Evolutionary conservation across 208 protist species (phyloP).

Genomic region (Polymyxa betae): DNA sequence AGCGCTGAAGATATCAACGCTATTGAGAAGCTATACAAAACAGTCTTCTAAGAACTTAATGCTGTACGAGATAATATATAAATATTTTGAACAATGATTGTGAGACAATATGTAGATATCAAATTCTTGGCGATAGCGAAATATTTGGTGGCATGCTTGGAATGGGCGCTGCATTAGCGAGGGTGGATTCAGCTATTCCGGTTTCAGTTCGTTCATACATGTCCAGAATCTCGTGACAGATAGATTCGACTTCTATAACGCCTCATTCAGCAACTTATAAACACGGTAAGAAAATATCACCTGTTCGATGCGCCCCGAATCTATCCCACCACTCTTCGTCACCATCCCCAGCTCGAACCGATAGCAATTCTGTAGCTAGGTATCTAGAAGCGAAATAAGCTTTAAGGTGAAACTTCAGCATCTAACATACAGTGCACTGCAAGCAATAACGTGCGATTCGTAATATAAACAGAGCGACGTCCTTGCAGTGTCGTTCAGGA

Average conservation of each 20-base stretch:
- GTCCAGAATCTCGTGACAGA: neutral
- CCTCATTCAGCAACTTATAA: neutral
- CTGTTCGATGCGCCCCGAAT: neutral
- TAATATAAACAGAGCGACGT: neutral
- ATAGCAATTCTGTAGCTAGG: neutral
- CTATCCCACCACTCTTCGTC: neutral
- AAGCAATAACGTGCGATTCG: neutral
- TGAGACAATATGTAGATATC: too few relatives aligned
- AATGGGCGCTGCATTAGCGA: too few relatives aligned
- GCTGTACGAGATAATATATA: too few relatives aligned
- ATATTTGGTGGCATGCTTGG: too few relatives aligned
- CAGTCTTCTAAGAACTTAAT: neutral
- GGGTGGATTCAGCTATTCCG: too few relatives aligned
- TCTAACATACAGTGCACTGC: neutral
- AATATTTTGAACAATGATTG: too few relatives aligned
- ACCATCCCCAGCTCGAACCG: neutral
- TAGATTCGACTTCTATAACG: neutral
- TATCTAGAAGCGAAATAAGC: neutral
- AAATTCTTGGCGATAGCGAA: too few relatives aligned
- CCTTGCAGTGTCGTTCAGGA: neutral
- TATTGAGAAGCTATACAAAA: slow-evolving; percentile 50
- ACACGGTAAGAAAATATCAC: neutral
- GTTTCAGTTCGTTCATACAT: too few relatives aligned
- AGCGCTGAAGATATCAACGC: slow-evolving; percentile 59
- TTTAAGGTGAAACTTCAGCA: neutral